Evolutionary conservation across 2,329 filamentous ascomycete species (phyloP), one percentile per base, ranked within the genome.

Genomic region (Exophiala dermatitidis): DNA sequence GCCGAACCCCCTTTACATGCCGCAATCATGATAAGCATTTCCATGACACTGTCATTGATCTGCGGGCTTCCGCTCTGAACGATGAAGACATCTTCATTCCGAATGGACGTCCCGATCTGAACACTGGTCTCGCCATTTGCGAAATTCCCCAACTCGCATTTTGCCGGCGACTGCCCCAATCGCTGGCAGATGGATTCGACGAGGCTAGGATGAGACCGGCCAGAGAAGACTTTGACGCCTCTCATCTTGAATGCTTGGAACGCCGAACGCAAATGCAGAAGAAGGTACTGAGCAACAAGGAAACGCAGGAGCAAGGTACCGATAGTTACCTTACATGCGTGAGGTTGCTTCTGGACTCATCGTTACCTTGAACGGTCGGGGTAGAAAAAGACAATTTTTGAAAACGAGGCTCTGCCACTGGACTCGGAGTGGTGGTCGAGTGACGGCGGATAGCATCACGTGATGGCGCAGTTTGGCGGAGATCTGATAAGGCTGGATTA

Each of bases 31-130:
- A 98, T 97, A 68, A 98, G 81, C 68, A 98, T 80, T 78, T 98
- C 93, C 90, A 98, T 96, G 68, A 98, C 90, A 66, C 89, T 94
- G 74, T 98, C 93, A 71, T 98, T 98, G 78, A 96, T 95, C 74
- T 86, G 89, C 68, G 83, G 80, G 73, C 93, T 96, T 61, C 93
- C 93, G 59, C 91, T 97, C 76, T 98, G 93, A 57, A 98, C 86
- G 68, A 98, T 91, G 71, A 97, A 98, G 65, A 98, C 91, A 79
- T 98, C 91, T 72, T 97, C 94, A 69, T 98, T 94, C 63, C 93
- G 87, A 61, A 98, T 90, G 29, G 83, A 85, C 47, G 71, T 71
- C 36, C 80, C 79, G 64, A 86, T 83, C 65, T 83, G 80, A 61
- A 86, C 83, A 52, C 80, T 82, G 44, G 82, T 86, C 73, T 86